Evolutionary conservation across 208 protist species (phyloP), one percentile per base, ranked within the genome.

Genomic region (Leishmania turanica): DNA sequence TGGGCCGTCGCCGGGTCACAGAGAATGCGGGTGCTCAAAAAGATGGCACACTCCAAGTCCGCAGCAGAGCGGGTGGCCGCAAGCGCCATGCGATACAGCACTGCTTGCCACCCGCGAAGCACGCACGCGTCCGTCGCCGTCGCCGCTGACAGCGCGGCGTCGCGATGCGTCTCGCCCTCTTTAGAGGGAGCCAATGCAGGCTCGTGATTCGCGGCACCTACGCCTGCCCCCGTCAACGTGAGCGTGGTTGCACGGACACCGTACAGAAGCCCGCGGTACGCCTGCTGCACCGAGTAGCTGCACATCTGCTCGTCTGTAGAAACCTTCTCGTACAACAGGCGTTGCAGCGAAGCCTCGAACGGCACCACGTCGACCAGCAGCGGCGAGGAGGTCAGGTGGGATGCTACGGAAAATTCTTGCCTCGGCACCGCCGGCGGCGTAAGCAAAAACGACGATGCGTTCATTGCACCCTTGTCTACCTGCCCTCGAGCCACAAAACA

Each of bases 281-380:
- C 91, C 77, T 97, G 94, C 6, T 86, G 80, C 3, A 96, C 70
- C 34, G 82, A 73, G 81, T 97, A 97, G 78, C 95, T 92, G 45
- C 84, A 83, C 27, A 96, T 81, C 54, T 92, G 88, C 24, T 95
- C 92, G 47, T 97, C 92, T 19, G 73, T 82, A 64, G 71, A 80
- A 1, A 96, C 84, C 34, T 81, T 75, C 9, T 86, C 84, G 17
- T 88, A 84, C 42, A 95, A 45, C 8, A 97, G 80, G 2, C 92
- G 86, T 31, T 95, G 87, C 56, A 97, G 80, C 2, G 91, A 79
- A 6, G 87, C 85, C 47, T 96, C 93, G 56, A 91, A 90, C 19
- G 91, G 87, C 1, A 92, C 69, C 15, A 90, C 81, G 78, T 95
- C 86, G 9, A 88, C 71, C n/a, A 86, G 78, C 31, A 42, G 17